Evolutionary conservation across 805 yeast species (phyloP).

Genomic region (Lachancea thermotolerans): DNA sequence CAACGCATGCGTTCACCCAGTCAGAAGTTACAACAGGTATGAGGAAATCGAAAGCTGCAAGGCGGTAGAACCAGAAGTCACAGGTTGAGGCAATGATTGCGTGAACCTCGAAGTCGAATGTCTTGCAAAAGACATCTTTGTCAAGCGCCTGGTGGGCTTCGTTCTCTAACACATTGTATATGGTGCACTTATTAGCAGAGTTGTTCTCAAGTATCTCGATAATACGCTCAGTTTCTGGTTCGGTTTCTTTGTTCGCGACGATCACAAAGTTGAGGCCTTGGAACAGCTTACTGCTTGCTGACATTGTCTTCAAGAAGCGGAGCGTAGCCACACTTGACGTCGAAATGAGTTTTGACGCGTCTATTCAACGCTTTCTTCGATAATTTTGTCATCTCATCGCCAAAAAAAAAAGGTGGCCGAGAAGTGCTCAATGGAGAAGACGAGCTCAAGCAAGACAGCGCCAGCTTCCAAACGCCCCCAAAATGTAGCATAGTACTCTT

Average conservation of each 20-base stretch:
- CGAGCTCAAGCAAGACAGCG: too few species aligned
- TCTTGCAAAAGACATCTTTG: slow-evolving; percentile 3
- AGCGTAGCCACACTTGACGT: not conserved
- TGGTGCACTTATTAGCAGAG: slow-evolving; percentile 12
- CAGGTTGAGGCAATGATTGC: slow-evolving; percentile 20
- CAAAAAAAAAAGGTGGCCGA: too few species aligned
- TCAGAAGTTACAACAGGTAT: slow-evolving; percentile 27
- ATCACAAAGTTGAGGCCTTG: slow-evolving; percentile 19
- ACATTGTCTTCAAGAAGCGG: not conserved
- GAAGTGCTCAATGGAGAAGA: too few species aligned
- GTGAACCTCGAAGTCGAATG: slow-evolving; percentile 14
- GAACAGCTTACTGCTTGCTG: slow-evolving; percentile 10
- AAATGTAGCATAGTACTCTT: too few species aligned
- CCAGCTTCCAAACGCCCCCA: too few species aligned
- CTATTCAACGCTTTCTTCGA: not conserved
- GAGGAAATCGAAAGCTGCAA: slow-evolving; percentile 24
- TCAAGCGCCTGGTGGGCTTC: not conserved
- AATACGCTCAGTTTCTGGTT: slow-evolving; percentile 6
- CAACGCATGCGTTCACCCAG: slow-evolving; percentile 23
- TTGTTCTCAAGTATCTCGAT: slow-evolving; percentile 10
- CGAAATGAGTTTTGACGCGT: not conserved
- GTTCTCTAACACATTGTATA: not conserved
- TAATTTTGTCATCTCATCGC: not conserved
- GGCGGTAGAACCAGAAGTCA: slow-evolving; percentile 25
- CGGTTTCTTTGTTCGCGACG: slow-evolving; percentile 5